These are phyloP conservation scores for Rhizoclosmatium globosum DNA, from an alignment of 192 early-diverging fungal species.

Conservation along the genomic window DNA sequence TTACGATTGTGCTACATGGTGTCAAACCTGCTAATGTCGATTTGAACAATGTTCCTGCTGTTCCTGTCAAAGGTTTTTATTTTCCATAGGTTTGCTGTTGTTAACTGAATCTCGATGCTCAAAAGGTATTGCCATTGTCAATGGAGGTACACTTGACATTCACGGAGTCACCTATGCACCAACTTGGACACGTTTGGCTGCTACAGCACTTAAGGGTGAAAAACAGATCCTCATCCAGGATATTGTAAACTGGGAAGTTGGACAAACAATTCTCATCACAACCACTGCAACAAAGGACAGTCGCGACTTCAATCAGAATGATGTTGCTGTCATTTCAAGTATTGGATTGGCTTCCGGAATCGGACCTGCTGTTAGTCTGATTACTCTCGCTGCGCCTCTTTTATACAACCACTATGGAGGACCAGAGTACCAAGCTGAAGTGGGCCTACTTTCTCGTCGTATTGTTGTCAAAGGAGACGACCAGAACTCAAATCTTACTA, in stretches of 20 bases:
- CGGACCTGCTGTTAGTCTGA: conserved; percentile 28
- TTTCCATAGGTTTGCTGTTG: neutral
- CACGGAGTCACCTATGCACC: conserved; percentile 34
- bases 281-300: conserved; percentile 41
- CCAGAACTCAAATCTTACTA: conserved; percentile 17
- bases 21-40: conserved; percentile 10
- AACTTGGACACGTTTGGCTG: conserved; percentile 42
- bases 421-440: conserved; percentile 44
- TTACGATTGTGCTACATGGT: conserved; percentile 35
- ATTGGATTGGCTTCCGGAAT: conserved; percentile 13
- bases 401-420: conserved; percentile 41
- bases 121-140: conserved; percentile 33
- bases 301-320: conserved; percentile 39
- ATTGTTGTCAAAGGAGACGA: conserved; percentile 37
- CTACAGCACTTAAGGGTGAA: conserved; percentile 22
- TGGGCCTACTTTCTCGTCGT: conserved; percentile 35
- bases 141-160: conserved; percentile 27
- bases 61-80: neutral
- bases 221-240: conserved; percentile 34
- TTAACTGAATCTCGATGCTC: neutral
- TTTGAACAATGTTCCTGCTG: conserved; percentile 15
- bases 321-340: conserved; percentile 16
- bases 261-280: conserved; percentile 40
- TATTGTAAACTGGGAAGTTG: conserved; percentile 36
- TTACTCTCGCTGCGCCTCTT: conserved; percentile 23